Evolutionary conservation across 176 grass and related monocot genomes (phyloP), one percentile per base, ranked within the genome.

Genomic region (Stipa capillata): DNA sequence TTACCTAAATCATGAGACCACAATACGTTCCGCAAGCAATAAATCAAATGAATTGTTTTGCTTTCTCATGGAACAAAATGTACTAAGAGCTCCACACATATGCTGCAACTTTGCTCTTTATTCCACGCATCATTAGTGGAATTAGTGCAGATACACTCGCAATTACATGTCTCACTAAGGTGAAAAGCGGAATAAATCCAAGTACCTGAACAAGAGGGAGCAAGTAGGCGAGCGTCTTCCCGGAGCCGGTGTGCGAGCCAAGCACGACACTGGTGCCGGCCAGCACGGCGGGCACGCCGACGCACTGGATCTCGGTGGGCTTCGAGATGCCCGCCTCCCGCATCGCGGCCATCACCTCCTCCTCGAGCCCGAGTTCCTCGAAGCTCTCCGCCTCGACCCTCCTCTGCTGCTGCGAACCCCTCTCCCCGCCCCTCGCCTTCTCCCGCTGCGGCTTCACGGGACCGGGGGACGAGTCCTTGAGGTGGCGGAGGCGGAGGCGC

Each of bases 171-270:
- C 5, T 6, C 40, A 40, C 42, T 18, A 27, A 18, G 34, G 29
- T 20, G 16, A 21, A 25, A 52, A 79, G 16, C 4, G 76, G 68
- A 18, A 51, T 2, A 9, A 6, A 39, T 25, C n/a, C 28, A 21
- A 36, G 32, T 45, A 94, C 95, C 95, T 98, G 95, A 45, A 98
- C 92, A 61, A 98, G 76, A 61, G 95, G 95, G 2, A 98, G 77
- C 83, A 98, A 35, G 82, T 98, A 98, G 4, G 95, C 95, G 10
- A 98, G 85, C 77, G 95, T 98, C 88, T 98, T 98, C 51, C 95
- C 95, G 0, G 95, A 98, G n/a, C 95, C 92, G 0, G 95, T 98
- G 83, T 98, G 95, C 31, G 95, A 98, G 25, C 95, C 92, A 5
- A 98, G 83, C 36, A 90, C 95, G 44, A 98, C 80, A 53, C 92